Evolutionary conservation across 768 basidiomycete species (phyloP).

Genomic region (Termitomyces bulborhizus): DNA sequence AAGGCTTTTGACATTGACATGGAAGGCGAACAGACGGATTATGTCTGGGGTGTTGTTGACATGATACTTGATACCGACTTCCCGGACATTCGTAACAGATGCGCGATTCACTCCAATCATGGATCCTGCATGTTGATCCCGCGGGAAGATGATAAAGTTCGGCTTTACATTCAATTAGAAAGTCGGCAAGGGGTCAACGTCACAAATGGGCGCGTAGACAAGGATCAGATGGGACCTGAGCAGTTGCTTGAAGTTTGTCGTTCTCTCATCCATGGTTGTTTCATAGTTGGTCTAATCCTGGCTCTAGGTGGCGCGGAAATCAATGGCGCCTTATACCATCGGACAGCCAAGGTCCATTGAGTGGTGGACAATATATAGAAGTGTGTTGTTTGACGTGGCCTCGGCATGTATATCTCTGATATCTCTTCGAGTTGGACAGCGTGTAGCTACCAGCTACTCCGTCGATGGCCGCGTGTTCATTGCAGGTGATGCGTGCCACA

Average conservation of each 20-base stretch:
- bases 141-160: slow-evolving; percentile 59
- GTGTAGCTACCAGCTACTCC: slow-evolving; percentile 61
- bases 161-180: slow-evolving; percentile 66
- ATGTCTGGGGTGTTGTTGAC: slow-evolving; percentile 82
- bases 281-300: not conserved
- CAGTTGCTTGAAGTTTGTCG: slow-evolving; percentile 44
- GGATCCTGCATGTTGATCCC: slow-evolving; percentile 74
- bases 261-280: not conserved
- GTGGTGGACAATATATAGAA: slow-evolving; percentile 73
- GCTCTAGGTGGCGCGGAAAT: slow-evolving; percentile 45
- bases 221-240: slow-evolving; percentile 40
- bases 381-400: slow-evolving; percentile 28
- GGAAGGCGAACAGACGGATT: slow-evolving; percentile 76
- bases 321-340: slow-evolving; percentile 51
- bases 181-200: slow-evolving; percentile 39
- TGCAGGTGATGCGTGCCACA: slow-evolving; percentile 71
- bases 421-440: slow-evolving; percentile 53
- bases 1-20: slow-evolving; percentile 58
- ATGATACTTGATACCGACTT: slow-evolving; percentile 66
- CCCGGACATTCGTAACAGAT: slow-evolving; percentile 65
- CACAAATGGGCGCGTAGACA: slow-evolving; percentile 47
- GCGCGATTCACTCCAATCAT: slow-evolving; percentile 60
- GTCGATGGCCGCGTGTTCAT: slow-evolving; percentile 66
- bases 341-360: slow-evolving; percentile 42
- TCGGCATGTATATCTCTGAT: not conserved